Conservation (phyloP, 140 eudicot genomes). For the Senecio squalidus region DNA sequence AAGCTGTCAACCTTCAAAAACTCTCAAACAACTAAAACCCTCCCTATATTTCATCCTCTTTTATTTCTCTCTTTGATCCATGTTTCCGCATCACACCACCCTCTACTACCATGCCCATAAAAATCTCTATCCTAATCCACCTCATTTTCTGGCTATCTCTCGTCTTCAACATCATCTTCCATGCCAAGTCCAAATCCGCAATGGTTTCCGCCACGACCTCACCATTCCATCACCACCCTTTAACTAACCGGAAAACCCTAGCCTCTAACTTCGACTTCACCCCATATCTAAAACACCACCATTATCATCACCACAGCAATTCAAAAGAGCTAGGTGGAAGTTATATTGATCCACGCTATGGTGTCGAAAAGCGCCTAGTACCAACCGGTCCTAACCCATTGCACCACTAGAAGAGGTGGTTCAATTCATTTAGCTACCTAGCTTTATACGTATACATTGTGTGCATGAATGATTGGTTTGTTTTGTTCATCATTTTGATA, state of each 20-base stretch:
- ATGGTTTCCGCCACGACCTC: conserved; percentile 1
- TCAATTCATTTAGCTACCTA: conserved; percentile 1
- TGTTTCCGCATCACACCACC: conserved; percentile 48
- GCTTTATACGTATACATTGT: conserved; percentile 14
- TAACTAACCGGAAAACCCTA: conserved; percentile 40
- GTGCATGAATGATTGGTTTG: conserved; percentile 5
- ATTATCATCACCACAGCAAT: conserved; percentile 19
- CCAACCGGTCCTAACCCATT: conserved; percentile 91
- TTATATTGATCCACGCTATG: conserved; percentile 60
- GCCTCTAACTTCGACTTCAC: conserved; percentile 59
- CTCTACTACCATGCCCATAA: conserved; percentile 33
- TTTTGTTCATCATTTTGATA: conserved; percentile 11
- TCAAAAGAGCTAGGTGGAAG: conserved; percentile 21
- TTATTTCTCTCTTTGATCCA: conserved; percentile 38
- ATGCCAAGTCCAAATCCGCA: conserved; percentile 19
- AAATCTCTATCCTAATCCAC: conserved; percentile 31
- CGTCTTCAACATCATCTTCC: conserved; percentile 34
- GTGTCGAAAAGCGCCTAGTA: conserved; percentile 61
- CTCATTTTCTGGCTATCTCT: conserved; percentile 39
- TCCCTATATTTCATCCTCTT: conserved; percentile 19
- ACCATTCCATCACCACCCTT: conserved; percentile 10
- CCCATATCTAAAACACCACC: conserved; percentile 44
- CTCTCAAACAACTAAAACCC: conserved; percentile 33
- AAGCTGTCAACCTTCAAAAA: conserved; percentile 58
- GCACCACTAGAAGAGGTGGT: conserved; percentile 55